Evolutionary conservation across 768 basidiomycete genomes (phyloP), one percentile per base, ranked within the genome.

Genomic region (Boletus coccyginus): DNA sequence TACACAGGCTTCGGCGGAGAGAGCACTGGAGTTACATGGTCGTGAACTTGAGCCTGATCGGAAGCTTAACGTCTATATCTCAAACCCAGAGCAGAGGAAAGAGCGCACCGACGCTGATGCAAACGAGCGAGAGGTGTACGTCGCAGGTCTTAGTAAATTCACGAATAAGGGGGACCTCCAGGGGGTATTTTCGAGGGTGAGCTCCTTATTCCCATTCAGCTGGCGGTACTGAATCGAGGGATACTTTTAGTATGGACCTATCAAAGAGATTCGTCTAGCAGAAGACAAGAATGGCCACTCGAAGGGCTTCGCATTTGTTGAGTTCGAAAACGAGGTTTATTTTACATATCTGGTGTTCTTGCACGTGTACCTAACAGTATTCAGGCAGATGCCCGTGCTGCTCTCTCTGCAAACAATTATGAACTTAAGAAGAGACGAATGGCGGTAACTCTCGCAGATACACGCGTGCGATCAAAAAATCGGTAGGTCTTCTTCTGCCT

Each of bases 231-330:
- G 35, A 55, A 54, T 21, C 24, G 29, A 57, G 16, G 24, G 14
- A 44, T 42, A 10, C 38, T 1, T 38, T 1, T 54, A 98, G 94
- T 94, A 88, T 67, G 96, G 96, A 3, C 65, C 75, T 4, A 70
- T 98, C 61, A 93, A 91, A 68, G 88, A 90, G 21, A 79, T 98
- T 40, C 84, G 94, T 53, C 78, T 98, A 67, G 84, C 85, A 2
- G 74, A 81, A 50, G 92, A 94, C 56, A 81, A 87, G 35, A 80
- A 82, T 43, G 87, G 86, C 0, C 77, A 81, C 47, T 79, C 79
- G 32, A 94, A 85, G 68, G 95, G 97, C 1, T 95, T 92, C 66
- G 95, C 91, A 0, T 98, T 98, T 64, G 77, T 98, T 33, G 94
- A 98, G 66, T 98, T 91, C 66, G 87, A 90, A 57, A 78, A 84